phyloP scores from a whole-genome alignment of 768 basidiomycete species.

The Phanerodontia chrysosporium region DNA sequence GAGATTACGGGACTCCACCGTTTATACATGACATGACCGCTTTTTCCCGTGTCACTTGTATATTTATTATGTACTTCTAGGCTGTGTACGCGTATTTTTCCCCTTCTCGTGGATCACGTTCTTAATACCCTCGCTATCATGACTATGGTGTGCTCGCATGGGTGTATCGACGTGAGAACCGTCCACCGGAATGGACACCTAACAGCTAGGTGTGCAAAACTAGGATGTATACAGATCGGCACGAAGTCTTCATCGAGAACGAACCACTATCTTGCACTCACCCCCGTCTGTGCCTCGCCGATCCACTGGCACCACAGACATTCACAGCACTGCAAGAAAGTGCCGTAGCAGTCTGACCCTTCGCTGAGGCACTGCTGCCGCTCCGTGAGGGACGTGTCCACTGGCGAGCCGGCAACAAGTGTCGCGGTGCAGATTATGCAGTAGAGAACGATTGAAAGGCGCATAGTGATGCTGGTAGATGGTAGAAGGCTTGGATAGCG shows the following conservation, averaged over 20 bases:
- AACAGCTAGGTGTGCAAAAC: neutral
- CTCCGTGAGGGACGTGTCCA: neutral
- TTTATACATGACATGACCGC: slow-evolving; percentile 40
- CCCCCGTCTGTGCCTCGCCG: neutral
- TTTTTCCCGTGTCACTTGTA: neutral
- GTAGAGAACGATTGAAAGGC: neutral
- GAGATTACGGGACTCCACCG: slow-evolving; percentile 74
- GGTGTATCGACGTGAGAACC: too few relatives aligned
- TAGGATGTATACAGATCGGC: too few relatives aligned
- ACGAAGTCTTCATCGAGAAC: too few relatives aligned
- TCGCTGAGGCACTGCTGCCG: neutral
- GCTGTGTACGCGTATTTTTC: neutral
- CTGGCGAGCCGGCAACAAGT: neutral
- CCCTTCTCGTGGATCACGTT: neutral
- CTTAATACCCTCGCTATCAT: neutral
- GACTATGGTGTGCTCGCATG: too few relatives aligned
- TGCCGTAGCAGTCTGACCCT: neutral
- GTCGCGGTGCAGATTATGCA: neutral
- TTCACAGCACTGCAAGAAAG: neutral
- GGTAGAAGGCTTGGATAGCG: too few relatives aligned
- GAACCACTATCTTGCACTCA: neutral
- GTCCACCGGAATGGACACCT: neutral
- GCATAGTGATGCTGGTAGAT: neutral
- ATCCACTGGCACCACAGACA: neutral
- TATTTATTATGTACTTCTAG: slow-evolving; percentile 2